A percentile compares a stretch with the other conserved stretches of the same genome.
These are phyloP conservation scores for Penicillium pancosmium DNA, from an alignment of 495 filamentous ascomycete species.

Conservation along the genomic window DNA sequence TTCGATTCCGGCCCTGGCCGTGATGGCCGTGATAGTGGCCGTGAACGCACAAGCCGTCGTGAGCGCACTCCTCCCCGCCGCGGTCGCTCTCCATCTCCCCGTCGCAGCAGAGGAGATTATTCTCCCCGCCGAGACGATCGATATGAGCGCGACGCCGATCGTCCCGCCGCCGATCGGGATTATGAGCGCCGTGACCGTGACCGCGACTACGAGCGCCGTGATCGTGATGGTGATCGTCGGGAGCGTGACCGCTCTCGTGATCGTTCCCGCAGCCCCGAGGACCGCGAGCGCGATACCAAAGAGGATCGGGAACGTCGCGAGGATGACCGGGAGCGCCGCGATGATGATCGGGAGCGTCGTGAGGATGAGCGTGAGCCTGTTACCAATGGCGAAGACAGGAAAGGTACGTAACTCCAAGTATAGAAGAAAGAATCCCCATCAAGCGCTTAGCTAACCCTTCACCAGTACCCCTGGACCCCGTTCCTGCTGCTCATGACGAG, in stretches of 20 bases:
- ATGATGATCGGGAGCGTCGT: constrained; percentile 59
- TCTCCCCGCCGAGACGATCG: constrained; percentile 92
- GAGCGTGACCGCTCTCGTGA: constrained; percentile 67
- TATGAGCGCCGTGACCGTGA: constrained; percentile 83
- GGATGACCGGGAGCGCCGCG: constrained; percentile 61
- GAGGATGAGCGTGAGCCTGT: constrained; percentile 56
- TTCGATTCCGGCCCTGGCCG: constrained; percentile 77
- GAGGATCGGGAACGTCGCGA: constrained; percentile 65
- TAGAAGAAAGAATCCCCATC: neutral
- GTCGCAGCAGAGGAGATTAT: constrained; percentile 78
- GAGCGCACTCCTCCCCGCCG: constrained; percentile 82
- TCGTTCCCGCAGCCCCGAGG: constrained; percentile 60
- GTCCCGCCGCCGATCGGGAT: constrained; percentile 60
- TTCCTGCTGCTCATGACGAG: constrained; percentile 88
- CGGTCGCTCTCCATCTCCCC: constrained; percentile 71
- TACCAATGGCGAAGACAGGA: constrained; percentile 70
- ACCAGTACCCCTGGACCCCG: constrained; percentile 66
- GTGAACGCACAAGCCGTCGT: constrained; percentile 50
- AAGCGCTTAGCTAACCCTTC: constrained; percentile 17
- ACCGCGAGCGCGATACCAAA: constrained; percentile 68
- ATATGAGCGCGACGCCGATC: constrained; percentile 71
- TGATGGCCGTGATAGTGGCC: constrained; percentile 57
- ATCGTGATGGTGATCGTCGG: constrained; percentile 68
- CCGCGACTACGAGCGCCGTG: constrained; percentile 59
- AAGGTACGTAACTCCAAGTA: constrained; percentile 64